These are phyloP conservation scores for Penicillium sp. DNA, from an alignment of 2,329 filamentous ascomycete genomes.

Conservation along the genomic window DNA sequence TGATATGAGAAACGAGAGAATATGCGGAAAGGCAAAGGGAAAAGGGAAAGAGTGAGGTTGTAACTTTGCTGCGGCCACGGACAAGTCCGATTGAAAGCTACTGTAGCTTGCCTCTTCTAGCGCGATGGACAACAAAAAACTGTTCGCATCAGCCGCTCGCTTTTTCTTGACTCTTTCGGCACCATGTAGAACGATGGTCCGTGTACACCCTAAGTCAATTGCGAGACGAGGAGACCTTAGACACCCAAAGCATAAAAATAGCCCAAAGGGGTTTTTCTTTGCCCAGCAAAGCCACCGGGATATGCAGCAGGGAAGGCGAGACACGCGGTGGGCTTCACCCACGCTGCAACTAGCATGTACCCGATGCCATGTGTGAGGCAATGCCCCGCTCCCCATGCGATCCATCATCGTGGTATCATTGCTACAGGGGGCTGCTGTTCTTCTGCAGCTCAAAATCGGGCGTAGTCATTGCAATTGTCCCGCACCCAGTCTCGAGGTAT, in stretches of 20 bases:
- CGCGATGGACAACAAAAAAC: constrained; percentile 3
- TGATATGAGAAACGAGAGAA: constrained; percentile 7
- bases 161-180: constrained; percentile 16
- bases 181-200: constrained; percentile 3
- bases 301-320: constrained; percentile 14
- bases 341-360: constrained; percentile 8
- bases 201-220: constrained; percentile 10
- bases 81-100: constrained; percentile 5
- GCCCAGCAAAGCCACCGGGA: constrained; percentile 12
- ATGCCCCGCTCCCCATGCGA: constrained; percentile 18
- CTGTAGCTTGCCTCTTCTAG: constrained; percentile 5
- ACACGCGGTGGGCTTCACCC: constrained; percentile 18
- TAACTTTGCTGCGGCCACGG: constrained; percentile 1
- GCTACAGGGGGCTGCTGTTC: neutral
- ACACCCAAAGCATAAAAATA: constrained; percentile 21
- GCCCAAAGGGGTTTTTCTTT: constrained; percentile 10
- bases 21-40: neutral
- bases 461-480: neutral
- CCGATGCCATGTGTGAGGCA: constrained; percentile 20
- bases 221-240: constrained; percentile 4
- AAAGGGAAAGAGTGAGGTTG: neutral
- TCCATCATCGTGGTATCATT: constrained; percentile 15
- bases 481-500: neutral
- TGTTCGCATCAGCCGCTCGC: constrained; percentile 14
- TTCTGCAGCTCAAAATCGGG: constrained; percentile 1